These are phyloP conservation scores for Canna indica DNA, from an alignment of 176 grass and related monocot species.

Conservation along the genomic window DNA sequence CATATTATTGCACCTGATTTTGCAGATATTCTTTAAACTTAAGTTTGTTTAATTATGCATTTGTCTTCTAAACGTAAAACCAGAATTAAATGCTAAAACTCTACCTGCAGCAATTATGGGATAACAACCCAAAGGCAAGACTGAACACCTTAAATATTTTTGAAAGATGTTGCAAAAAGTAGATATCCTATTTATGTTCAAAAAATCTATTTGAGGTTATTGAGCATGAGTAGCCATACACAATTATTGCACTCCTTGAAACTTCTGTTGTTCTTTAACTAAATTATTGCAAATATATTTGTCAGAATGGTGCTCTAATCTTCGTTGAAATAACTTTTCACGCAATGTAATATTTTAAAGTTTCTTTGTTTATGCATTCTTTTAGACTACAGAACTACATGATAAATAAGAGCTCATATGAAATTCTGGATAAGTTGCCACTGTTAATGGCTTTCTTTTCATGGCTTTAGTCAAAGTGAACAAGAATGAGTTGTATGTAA, in stretches of 20 bases:
- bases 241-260: neutral
- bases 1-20: neutral
- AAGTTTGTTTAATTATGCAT: neutral
- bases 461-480: too few species aligned
- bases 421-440: neutral
- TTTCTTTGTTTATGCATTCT: too few species aligned
- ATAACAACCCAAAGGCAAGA: neutral
- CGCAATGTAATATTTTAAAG: too few species aligned
- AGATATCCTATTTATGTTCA: neutral
- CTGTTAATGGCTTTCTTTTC: too few species aligned
- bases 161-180: neutral
- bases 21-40: neutral
- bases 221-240: neutral
- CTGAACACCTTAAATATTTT: neutral
- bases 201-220: neutral
- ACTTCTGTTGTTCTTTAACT: neutral
- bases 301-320: too few species aligned
- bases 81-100: neutral
- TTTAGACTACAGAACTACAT: neutral
- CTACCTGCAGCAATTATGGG: neutral
- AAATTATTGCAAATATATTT: neutral
- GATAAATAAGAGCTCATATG: neutral
- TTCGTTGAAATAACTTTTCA: too few species aligned
- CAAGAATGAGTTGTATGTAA: neutral
- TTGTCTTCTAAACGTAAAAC: neutral